These are phyloP conservation scores for Podila minutissima DNA, from an alignment of 192 early-diverging fungal species.

Conservation along the genomic window DNA sequence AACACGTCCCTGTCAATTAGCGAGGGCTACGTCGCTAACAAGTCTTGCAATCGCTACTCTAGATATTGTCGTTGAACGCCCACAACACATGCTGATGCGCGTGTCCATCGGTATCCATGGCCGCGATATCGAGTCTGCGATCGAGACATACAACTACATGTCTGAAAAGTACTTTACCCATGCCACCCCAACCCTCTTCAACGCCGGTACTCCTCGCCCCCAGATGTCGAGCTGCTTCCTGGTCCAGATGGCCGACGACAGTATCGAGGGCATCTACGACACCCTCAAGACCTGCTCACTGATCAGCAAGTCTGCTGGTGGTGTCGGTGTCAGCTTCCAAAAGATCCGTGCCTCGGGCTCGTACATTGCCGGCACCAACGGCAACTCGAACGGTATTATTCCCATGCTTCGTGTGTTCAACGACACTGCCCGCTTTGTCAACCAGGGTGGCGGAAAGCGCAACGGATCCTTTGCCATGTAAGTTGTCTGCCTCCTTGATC, in stretches of 20 bases:
- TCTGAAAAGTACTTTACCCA: slow-evolving; percentile 96
- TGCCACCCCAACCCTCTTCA: slow-evolving; percentile 96
- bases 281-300: slow-evolving; percentile 94
- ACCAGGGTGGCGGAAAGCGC: slow-evolving; percentile 97
- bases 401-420: slow-evolving; percentile 98
- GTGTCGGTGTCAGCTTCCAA: slow-evolving; percentile 95
- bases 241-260: slow-evolving; percentile 93
- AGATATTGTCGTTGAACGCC: slow-evolving; percentile 82
- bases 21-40: background rate
- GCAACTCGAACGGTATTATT: slow-evolving; percentile 94
- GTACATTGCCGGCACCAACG: slow-evolving; percentile 98
- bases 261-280: slow-evolving; percentile 98
- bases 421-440: slow-evolving; percentile 97
- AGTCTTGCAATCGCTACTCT: background rate
- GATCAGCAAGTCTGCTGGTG: slow-evolving; percentile 97
- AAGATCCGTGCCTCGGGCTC: slow-evolving; percentile 94
- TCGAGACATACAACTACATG: slow-evolving; percentile 94
- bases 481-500: slow-evolving; percentile 8
- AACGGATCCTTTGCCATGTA: slow-evolving; percentile 95
- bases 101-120: slow-evolving; percentile 98
- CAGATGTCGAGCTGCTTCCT: slow-evolving; percentile 96
- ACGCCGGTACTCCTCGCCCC: slow-evolving; percentile 96
- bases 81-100: slow-evolving; percentile 98
- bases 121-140: slow-evolving; percentile 83
- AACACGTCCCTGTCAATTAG: no score